Evolutionary conservation across 2,329 filamentous ascomycete species (phyloP), one percentile per base, ranked within the genome.

Genomic region (Exophiala alcalophila): DNA sequence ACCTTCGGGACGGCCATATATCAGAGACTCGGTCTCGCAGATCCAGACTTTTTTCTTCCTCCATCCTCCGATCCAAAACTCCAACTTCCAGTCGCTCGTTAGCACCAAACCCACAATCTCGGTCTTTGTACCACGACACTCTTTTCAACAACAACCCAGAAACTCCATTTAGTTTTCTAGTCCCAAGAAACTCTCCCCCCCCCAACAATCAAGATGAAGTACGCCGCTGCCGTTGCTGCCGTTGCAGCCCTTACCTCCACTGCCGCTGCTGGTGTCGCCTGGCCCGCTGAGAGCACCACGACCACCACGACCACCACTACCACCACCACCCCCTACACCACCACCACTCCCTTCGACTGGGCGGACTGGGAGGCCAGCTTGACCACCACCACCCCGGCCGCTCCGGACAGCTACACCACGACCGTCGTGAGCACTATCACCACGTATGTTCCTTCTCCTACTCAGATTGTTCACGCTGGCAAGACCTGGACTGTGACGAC

Each of bases 361-460:
- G 44, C 15, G 10, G 50, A 53, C 34, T 56, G 52, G 52, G 47
- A 40, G 38, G 30, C 36, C 32, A 47, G 23, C 40, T n/a, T n/a
- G n/a, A n/a, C n/a, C n/a, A n/a, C n/a, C n/a, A n/a, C n/a, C n/a
- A n/a, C n/a, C n/a, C n/a, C n/a, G n/a, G 26, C 27, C 2, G 31
- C 30, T 16, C 43, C 52, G 10, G 43, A 47, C 24, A 45, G 34
- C 43, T 56, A 42, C 32, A 56, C 54, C 43, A 54, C 50, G 34
- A 50, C 45, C 33, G 45, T 55, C 35, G 54, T 57, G 30, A 51
- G 49, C 24, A 45, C 53, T 38, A 54, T 53, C 42, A 59, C 55
- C 24, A 59, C 55, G 37, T 59, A 44, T 44, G 42, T 44, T 39
- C 56, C 56, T 12, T 31, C 23, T 15, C 38, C 54, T 31, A 54